Evolutionary conservation across 257 asterid genomes (phyloP).

Genomic region (Parsonsia alboflavescens): DNA sequence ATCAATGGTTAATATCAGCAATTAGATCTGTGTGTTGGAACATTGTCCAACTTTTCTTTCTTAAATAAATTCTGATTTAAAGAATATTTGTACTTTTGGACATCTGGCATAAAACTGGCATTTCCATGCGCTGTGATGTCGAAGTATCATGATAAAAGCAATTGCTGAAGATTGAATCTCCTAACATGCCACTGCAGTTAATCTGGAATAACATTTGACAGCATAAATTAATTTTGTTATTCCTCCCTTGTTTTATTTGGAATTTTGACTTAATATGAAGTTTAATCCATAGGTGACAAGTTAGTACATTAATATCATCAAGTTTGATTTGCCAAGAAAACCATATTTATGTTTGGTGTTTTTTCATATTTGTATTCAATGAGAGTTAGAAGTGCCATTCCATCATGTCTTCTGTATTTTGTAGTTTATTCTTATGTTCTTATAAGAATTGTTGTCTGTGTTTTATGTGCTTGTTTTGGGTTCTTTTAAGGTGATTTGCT

Average conservation of each 20-base stretch:
- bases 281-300: neutral
- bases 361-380: neutral
- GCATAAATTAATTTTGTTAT: neutral
- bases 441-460: neutral
- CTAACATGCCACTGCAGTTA: neutral
- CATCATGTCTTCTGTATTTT: neutral
- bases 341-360: neutral
- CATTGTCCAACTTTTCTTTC: neutral
- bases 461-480: neutral
- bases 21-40: neutral
- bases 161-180: neutral
- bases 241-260: neutral
- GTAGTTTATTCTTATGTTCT: neutral
- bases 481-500: neutral
- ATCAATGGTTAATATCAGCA: neutral
- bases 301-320: neutral
- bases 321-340: neutral
- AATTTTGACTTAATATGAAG: neutral
- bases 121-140: neutral
- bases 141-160: neutral
- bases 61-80: neutral
- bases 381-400: neutral
- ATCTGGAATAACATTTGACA: neutral
- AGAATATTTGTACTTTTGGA: neutral
- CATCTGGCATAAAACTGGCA: neutral